Conservation (phyloP, 2,329 filamentous ascomycete species). For the Phyllachora maydis region DNA sequence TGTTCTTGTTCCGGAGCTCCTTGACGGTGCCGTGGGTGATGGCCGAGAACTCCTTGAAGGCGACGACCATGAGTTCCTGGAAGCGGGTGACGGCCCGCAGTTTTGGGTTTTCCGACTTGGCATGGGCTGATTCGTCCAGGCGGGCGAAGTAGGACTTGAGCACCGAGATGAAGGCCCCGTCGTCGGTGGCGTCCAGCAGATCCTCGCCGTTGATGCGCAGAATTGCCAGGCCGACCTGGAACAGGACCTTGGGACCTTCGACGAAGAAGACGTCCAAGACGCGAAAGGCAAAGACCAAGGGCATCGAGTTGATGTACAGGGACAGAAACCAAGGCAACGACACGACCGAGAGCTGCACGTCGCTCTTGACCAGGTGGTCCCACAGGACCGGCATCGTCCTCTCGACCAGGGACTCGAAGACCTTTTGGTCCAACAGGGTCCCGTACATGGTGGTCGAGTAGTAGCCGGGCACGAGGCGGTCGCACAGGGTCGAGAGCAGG, state of each 20-base stretch:
- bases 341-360: slow-evolving; percentile 92
- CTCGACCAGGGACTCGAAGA: slow-evolving; percentile 95
- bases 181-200: slow-evolving; percentile 76
- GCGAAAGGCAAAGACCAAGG: slow-evolving; percentile 87
- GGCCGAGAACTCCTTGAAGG: slow-evolving; percentile 92
- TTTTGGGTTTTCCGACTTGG: slow-evolving; percentile 88
- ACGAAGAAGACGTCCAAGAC: slow-evolving; percentile 97
- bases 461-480: slow-evolving; percentile 83
- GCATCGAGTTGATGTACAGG: slow-evolving; percentile 98
- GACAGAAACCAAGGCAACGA: slow-evolving; percentile 96
- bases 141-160: slow-evolving; percentile 87
- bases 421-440: slow-evolving; percentile 85
- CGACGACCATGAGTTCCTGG: slow-evolving; percentile 96
- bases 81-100: slow-evolving; percentile 85
- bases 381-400: slow-evolving; percentile 97
- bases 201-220: slow-evolving; percentile 94
- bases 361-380: slow-evolving; percentile 93
- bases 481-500: slow-evolving; percentile 75
- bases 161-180: slow-evolving; percentile 91
- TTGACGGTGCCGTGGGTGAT: slow-evolving; percentile 88
- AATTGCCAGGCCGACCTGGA: slow-evolving; percentile 94
- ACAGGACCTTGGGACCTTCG: slow-evolving; percentile 90
- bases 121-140: slow-evolving; percentile 87
- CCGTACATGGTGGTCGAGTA: slow-evolving; percentile 99
- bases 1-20: slow-evolving; percentile 78